These are phyloP conservation scores for Coemansia umbellata DNA, from an alignment of 192 early-diverging fungal species.

Conservation along the genomic window DNA sequence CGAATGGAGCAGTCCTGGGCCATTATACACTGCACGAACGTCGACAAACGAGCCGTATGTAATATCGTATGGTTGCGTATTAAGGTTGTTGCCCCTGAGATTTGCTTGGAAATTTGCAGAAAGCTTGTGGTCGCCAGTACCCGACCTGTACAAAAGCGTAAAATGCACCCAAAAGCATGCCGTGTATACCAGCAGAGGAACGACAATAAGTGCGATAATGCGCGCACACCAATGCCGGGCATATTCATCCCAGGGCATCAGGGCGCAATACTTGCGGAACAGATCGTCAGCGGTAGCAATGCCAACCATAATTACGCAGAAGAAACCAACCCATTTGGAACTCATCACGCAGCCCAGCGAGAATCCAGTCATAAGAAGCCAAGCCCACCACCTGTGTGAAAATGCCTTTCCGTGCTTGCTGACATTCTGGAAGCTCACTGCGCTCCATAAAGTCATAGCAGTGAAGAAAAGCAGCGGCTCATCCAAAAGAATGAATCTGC, in stretches of 20 bases:
- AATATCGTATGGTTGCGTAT: conserved; percentile 33
- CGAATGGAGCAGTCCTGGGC: conserved; percentile 56
- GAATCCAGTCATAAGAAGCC: conserved; percentile 62
- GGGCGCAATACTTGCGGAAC: conserved; percentile 79
- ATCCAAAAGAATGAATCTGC: conserved; percentile 70
- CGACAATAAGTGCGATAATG: conserved; percentile 72
- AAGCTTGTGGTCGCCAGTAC: conserved; percentile 94
- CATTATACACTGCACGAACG: conserved; percentile 29
- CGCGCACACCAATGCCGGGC: conserved; percentile 79
- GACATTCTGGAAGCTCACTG: conserved; percentile 57
- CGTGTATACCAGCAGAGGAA: conserved; percentile 77
- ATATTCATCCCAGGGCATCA: conserved; percentile 65
- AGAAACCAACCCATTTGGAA: conserved; percentile 96
- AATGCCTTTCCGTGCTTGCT: conserved; percentile 53
- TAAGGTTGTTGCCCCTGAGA: conserved; percentile 71
- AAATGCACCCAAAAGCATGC: conserved; percentile 94
- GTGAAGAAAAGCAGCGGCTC: conserved; percentile 74
- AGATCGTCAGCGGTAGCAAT: conserved; percentile 86
- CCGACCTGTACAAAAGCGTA: conserved; percentile 69
- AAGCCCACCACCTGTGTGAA: conserved; percentile 62
- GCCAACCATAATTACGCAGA: conserved; percentile 86
- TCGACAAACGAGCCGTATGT: conserved; percentile 35
- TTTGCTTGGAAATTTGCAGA: conserved; percentile 82
- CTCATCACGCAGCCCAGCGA: conserved; percentile 62
- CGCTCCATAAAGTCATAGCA: conserved; percentile 51